Base-by-base conservation (phyloP, 1,284 basidiomycete genomes). In the Xerocomus nothofagi region DNA sequence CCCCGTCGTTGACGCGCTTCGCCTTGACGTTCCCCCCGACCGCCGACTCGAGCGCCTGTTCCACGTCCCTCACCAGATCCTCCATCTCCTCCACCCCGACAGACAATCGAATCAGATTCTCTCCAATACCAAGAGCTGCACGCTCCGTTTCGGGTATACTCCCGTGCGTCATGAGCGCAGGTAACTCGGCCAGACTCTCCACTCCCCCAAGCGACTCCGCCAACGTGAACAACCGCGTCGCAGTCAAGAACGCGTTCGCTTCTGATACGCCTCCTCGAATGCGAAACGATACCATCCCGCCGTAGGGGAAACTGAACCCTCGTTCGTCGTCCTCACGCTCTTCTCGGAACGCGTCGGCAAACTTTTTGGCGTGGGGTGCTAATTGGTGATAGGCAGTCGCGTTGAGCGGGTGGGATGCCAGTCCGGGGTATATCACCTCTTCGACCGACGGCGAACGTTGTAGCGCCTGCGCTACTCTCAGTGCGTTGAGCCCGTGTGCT, bases 161-260 rank as follows among this genome's bases (percentile, higher is more conserved):
- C 10, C 79, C 86, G 64, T 91, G 87, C n/a, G 93, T 94, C 89
- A 97, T 94, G 63, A 76, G 74, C 39, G 82, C 83, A 0, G 91
- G 91, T 34, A 88, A 79, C 70, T 96, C 93, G 7, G 89, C 89
- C 44, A 97, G 72, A 66, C 84, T 88, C 78, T 98, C 95, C 14
- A 97, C 91, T 0, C 94, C 95, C 3, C 95, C 95, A 6, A 98
- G 72, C 40, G 82, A 87, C 75, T 97, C 94, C 3, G 95, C 95
- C 15, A 98, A 78, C 12, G 86, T 82, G 65, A 97, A 95, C 39
- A 96, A 66, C 36, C 80, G 70, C 29, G 86, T 76, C 2, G 79
- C 69, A 0, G 80, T 81, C 47, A 97, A 72, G 74, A 98, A 93
- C 56, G 67, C 73, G 51, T 86, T 79, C 9, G 89, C 85, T 52